Percentiles rank a stretch among this genome's conserved stretches.
Conservation (phyloP, 192 early-diverging fungal species). For the Oehlia diaphana region DNA sequence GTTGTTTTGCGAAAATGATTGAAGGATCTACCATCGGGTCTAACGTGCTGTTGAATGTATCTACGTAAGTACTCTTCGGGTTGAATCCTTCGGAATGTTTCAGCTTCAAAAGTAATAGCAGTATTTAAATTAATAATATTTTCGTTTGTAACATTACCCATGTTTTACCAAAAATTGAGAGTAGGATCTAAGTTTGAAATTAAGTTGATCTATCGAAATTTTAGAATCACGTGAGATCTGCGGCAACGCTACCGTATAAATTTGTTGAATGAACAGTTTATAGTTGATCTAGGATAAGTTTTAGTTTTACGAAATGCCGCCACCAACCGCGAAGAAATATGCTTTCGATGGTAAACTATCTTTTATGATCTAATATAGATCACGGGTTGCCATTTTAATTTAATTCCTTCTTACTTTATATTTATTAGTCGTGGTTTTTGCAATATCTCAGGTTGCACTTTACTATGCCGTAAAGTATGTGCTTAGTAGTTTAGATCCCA, state of each 20-base stretch:
- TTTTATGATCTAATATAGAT: background rate
- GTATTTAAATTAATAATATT: background rate
- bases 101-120: slow-evolving; percentile 42
- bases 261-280: too few species aligned
- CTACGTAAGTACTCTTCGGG: slow-evolving; percentile 84
- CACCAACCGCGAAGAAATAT: slow-evolving; percentile 24
- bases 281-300: too few species aligned
- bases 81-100: slow-evolving; percentile 87
- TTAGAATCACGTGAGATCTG: too few species aligned
- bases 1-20: slow-evolving; percentile 65
- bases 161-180: background rate
- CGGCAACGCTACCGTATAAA: too few species aligned
- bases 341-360: slow-evolving; percentile 15
- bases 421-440: slow-evolving; percentile 70
- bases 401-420: background rate
- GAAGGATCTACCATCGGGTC: slow-evolving; percentile 82
- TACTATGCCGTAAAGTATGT: slow-evolving; percentile 88
- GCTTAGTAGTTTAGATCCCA: slow-evolving; percentile 71
- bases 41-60: slow-evolving; percentile 75
- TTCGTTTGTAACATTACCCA: background rate
- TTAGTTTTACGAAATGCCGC: background rate
- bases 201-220: too few species aligned
- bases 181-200: too few species aligned
- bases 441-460: slow-evolving; percentile 83
- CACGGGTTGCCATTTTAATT: background rate